A percentile compares a stretch with the other conserved stretches of the same genome.
Conservation (phyloP, 805 yeast genomes). For the Spathaspora gorwiae region DNA sequence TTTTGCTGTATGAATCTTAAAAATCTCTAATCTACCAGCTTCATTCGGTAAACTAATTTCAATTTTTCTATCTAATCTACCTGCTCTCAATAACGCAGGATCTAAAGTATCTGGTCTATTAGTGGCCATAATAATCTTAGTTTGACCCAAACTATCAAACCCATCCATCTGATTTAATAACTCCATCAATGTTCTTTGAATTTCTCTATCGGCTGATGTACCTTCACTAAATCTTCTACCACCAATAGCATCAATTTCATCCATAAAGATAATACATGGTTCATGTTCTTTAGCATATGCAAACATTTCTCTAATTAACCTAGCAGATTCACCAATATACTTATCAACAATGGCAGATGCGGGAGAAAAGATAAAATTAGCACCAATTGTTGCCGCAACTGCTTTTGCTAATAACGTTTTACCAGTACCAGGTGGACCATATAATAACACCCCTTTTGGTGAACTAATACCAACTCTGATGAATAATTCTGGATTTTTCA, state of each 20-base stretch:
- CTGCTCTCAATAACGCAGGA: constrained; percentile 96
- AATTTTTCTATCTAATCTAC: constrained; percentile 93
- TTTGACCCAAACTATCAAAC: constrained; percentile 92
- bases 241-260: constrained; percentile 98
- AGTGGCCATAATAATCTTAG: constrained; percentile 98
- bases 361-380: constrained; percentile 96
- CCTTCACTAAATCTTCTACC: constrained; percentile 98
- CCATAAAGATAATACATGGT: constrained; percentile 97
- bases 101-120: constrained; percentile 97
- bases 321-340: constrained; percentile 96
- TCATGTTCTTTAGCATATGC: constrained; percentile 96
- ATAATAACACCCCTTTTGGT: constrained; percentile 95
- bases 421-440: constrained; percentile 99
- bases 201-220: constrained; percentile 97
- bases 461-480: constrained; percentile 95
- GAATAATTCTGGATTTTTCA: constrained; percentile 94
- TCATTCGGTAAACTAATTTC: constrained; percentile 96
- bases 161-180: constrained; percentile 98
- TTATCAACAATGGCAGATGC: constrained; percentile 98
- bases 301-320: constrained; percentile 96
- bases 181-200: constrained; percentile 97
- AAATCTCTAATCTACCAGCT: constrained; percentile 88
- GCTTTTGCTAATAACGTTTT: constrained; percentile 95
- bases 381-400: constrained; percentile 97
- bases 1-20: constrained; percentile 84